Percentiles rank a stretch among this genome's conserved stretches.
Conservation (phyloP, 495 filamentous ascomycete genomes). For the Hypomontagnella submonticulosa region DNA sequence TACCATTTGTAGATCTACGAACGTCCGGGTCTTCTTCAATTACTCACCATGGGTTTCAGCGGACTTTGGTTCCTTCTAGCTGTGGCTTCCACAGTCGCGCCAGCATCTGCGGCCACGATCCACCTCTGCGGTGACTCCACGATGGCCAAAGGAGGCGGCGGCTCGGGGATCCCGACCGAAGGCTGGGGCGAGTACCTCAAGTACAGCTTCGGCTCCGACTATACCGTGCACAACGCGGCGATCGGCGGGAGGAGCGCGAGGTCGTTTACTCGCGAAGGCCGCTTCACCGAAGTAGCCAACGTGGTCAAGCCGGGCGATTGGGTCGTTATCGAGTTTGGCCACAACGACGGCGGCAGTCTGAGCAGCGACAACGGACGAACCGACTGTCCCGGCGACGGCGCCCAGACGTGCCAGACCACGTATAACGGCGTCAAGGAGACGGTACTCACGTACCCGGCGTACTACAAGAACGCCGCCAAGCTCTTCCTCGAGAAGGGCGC, state of each 20-base stretch:
- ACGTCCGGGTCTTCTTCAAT: background rate
- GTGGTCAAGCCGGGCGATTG: constrained; percentile 55
- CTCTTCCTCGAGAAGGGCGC: constrained; percentile 65
- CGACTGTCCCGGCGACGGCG: constrained; percentile 65
- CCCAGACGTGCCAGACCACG: constrained; percentile 64
- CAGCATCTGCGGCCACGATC: constrained; percentile 46
- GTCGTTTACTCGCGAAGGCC: constrained; percentile 59
- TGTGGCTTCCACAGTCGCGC: constrained; percentile 18
- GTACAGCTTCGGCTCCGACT: constrained; percentile 48
- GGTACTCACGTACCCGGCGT: constrained; percentile 67
- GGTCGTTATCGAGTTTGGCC: constrained; percentile 63
- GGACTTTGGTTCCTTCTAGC: constrained; percentile 18
- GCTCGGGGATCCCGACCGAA: constrained; percentile 46
- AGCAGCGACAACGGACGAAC: constrained; percentile 64
- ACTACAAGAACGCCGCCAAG: constrained; percentile 66
- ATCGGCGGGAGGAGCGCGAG: constrained; percentile 58
- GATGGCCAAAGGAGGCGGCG: constrained; percentile 59
- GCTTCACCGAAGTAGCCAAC: constrained; percentile 52
- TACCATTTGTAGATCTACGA: constrained; percentile 13
- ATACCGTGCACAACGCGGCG: constrained; percentile 54
- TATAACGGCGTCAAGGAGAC: constrained; percentile 63
- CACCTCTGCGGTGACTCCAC: constrained; percentile 67
- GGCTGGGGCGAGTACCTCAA: constrained; percentile 54
- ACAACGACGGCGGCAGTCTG: constrained; percentile 57
- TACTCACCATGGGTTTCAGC: constrained; percentile 17